A percentile compares a stretch with the other conserved stretches of the same genome.
phyloP scores from a whole-genome alignment of 192 early-diverging fungal species.

The Coemansia erecta region DNA sequence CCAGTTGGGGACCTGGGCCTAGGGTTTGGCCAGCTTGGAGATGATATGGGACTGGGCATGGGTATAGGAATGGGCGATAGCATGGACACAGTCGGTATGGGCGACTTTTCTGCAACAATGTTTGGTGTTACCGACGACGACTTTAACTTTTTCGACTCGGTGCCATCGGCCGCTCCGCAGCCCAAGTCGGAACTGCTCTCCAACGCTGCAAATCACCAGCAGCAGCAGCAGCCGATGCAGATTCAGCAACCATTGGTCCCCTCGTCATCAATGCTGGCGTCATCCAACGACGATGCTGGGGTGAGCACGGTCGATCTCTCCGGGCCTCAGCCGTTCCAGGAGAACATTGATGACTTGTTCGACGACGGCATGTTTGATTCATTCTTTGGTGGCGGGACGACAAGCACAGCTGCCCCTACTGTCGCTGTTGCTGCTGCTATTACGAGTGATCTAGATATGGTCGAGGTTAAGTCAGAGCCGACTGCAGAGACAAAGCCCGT shows the following conservation, averaged over 20 bases:
- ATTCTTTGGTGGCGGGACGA: constrained; percentile 33
- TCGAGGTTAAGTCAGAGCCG: no score
- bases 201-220: no score
- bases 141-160: constrained; percentile 51
- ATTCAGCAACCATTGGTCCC: no score
- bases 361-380: constrained; percentile 47
- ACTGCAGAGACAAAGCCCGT: no score
- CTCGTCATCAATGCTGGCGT: no score
- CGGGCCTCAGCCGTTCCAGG: constrained; percentile 6
- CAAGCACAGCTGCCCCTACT: constrained; percentile 9
- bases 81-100: constrained; percentile 25
- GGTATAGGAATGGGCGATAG: constrained; percentile 15
- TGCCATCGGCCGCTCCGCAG: constrained; percentile 23
- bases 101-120: constrained; percentile 32
- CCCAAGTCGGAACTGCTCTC: constrained; percentile 13
- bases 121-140: constrained; percentile 55
- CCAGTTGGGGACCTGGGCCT: constrained; percentile 36
- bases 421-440: not conserved
- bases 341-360: constrained; percentile 37
- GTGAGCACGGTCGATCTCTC: not conserved
- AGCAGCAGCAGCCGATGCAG: no score
- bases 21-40: constrained; percentile 14
- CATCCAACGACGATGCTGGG: no score
- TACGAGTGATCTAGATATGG: no score
- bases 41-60: constrained; percentile 36